Evolutionary conservation across 139 green algal genomes (phyloP).

Genomic region (Chlorella ohadii): DNA sequence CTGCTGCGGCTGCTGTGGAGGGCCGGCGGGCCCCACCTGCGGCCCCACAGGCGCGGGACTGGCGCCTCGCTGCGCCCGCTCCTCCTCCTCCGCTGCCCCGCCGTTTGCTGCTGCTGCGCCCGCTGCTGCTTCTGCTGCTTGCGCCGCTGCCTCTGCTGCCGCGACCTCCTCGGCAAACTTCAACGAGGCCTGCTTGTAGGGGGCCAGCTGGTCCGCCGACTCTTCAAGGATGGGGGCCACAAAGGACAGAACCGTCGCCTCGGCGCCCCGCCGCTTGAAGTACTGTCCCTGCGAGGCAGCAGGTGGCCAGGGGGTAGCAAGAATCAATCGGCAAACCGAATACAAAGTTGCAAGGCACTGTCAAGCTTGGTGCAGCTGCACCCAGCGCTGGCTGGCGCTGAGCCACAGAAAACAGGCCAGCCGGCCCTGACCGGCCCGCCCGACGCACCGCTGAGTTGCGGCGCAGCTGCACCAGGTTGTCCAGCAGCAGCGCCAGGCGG

Average conservation of each 20-base stretch:
- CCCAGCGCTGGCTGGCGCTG: too few relatives aligned
- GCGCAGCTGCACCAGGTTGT: slow-evolving; percentile 48
- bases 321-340: too few relatives aligned
- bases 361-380: too few relatives aligned
- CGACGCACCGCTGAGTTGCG: slow-evolving; percentile 39
- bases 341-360: too few relatives aligned
- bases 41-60: not conserved
- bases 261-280: slow-evolving; percentile 17
- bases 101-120: not conserved
- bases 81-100: not conserved
- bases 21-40: not conserved
- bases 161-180: not conserved
- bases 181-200: not conserved
- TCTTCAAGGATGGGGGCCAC: slow-evolving; percentile 56
- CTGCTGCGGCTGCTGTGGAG: slow-evolving; percentile 31
- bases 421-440: not conserved
- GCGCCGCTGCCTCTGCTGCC: not conserved
- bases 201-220: slow-evolving; percentile 32
- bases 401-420: too few relatives aligned
- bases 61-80: not conserved
- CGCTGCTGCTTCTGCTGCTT: not conserved
- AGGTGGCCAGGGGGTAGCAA: too few relatives aligned
- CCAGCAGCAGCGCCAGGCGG: slow-evolving; percentile 40
- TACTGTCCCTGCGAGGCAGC: slow-evolving; percentile 42
- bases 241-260: slow-evolving; percentile 31